A percentile compares a stretch with the other conserved stretches of the same genome.
Evolutionary conservation across 2,329 filamentous ascomycete species (phyloP).

Genomic region (Phaeoacremonium minimum): DNA sequence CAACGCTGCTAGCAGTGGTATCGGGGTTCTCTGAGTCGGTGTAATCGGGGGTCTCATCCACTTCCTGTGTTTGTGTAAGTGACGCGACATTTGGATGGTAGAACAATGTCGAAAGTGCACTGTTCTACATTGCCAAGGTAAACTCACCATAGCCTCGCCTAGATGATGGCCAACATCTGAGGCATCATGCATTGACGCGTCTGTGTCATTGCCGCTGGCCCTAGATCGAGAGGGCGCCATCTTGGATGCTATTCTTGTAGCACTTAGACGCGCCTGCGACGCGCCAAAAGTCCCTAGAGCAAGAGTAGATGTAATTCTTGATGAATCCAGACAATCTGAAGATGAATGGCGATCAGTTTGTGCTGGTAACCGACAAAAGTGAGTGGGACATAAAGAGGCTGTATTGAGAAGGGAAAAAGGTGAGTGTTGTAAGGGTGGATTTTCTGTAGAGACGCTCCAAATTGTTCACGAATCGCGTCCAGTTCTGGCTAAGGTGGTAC

Average conservation of each 20-base stretch:
- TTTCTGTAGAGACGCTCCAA: neutral
- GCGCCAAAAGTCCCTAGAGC: conserved; percentile 25
- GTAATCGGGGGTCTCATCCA: conserved; percentile 63
- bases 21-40: conserved; percentile 65
- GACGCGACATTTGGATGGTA: too few relatives aligned
- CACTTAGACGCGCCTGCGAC: conserved; percentile 48
- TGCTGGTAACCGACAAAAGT: neutral
- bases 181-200: conserved; percentile 61
- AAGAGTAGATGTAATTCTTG: neutral
- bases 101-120: too few relatives aligned
- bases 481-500: too few relatives aligned
- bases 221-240: conserved; percentile 53
- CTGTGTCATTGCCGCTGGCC: conserved; percentile 49
- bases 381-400: neutral
- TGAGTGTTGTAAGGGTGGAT: neutral
- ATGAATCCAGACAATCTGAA: neutral
- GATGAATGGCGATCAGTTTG: neutral
- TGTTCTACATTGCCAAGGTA: too few relatives aligned
- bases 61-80: conserved; percentile 37
- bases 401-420: neutral
- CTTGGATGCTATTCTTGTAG: conserved; percentile 31
- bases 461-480: too few relatives aligned
- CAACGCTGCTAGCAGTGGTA: conserved; percentile 77
- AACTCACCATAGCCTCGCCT: conserved; percentile 48
- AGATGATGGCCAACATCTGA: conserved; percentile 35